phyloP scores from a whole-genome alignment of 2,329 filamentous ascomycete species.

The Trichoderma pleuroti region DNA sequence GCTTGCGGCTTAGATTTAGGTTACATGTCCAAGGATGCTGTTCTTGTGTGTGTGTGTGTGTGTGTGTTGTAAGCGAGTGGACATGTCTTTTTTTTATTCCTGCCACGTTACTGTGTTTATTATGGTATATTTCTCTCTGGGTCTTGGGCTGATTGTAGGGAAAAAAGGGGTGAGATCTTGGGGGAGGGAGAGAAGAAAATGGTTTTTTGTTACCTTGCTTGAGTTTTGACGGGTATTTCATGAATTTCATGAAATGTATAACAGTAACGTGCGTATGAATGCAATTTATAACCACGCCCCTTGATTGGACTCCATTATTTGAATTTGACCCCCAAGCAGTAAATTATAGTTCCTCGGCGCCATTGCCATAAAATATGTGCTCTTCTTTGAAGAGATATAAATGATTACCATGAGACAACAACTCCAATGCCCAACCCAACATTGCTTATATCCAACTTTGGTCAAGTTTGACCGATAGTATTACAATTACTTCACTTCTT shows the following conservation, averaged over 20 bases:
- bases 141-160: neutral
- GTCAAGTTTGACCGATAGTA: neutral
- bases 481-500: slow-evolving; percentile 15
- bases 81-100: neutral
- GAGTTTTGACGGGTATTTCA: neutral
- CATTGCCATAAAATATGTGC: neutral
- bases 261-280: neutral
- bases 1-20: neutral
- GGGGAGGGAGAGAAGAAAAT: neutral
- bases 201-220: neutral
- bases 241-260: neutral
- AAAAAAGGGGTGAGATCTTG: neutral
- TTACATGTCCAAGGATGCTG: neutral
- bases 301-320: neutral
- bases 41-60: neutral
- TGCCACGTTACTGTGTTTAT: neutral
- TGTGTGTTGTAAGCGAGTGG: neutral
- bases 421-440: neutral
- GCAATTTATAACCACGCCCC: neutral
- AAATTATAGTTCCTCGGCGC: neutral
- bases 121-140: neutral
- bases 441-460: neutral
- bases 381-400: neutral
- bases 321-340: neutral
- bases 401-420: neutral